Evolutionary conservation across 106 monocot species (phyloP), one percentile per base, ranked within the genome.

Genomic region (Chionographis japonica): DNA sequence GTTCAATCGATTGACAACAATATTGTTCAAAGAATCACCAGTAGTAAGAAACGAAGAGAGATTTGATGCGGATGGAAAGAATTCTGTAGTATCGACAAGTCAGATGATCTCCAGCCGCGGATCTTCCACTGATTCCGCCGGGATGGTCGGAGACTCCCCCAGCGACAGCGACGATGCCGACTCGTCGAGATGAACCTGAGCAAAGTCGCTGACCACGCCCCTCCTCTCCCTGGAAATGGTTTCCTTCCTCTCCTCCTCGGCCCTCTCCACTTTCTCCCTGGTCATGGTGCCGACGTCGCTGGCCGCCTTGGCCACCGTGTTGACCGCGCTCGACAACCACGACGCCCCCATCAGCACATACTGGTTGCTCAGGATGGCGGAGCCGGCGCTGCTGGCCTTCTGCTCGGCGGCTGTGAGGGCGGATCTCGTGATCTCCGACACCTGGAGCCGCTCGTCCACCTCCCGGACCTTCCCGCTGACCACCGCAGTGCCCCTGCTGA

Each of bases 391-490:
- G 62, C 62, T 84, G 8, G 75, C 92, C 71, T 69, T 89, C 68
- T 92, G 78, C 75, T 95, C 92, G 2, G 91, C 86, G 16, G 80
- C 73, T 0, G 89, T 73, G 12, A 84, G 11, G 8, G 95, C 86
- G 4, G 89, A 95, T 49, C 66, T 86, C 8, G 97, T 86, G 37
- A 83, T 77, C 67, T 87, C 84, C 8, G 92, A 87, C n/a, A 97
- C 89, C 63, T 87, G 84, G 68, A 81, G 89, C 7, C 82, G 80
- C 20, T 86, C 77, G 8, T 97, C 87, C 38, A 89, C 86, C 69
- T 89, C 97, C 13, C 61, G 58, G 1, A 87, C 80, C 75, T 92
- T 92, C 18, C 75, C 84, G 38, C 75, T 80, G 50, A 91, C 75
- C 40, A 80, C 59, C 6, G 91, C 65, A 0, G 91, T 81, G 4